These are phyloP conservation scores for Schrenkiella parvula DNA, from an alignment of 345 rosid genomes.

Conservation along the genomic window DNA sequence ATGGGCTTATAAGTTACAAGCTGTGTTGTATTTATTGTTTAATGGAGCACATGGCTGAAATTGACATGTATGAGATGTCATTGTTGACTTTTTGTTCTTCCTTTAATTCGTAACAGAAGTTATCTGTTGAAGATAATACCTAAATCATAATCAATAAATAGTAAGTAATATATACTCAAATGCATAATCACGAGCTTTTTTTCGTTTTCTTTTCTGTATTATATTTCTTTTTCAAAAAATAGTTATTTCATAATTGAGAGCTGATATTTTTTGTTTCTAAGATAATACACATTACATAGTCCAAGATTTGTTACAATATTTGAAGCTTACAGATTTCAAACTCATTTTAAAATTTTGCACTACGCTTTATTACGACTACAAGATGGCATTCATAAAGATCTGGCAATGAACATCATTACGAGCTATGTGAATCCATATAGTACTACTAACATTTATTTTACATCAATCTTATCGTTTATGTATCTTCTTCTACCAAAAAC, in stretches of 20 bases:
- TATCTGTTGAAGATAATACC: not conserved
- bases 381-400: not conserved
- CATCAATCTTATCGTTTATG: slow-evolving; percentile 13
- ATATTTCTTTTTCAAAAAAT: too few relatives aligned
- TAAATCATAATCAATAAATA: not conserved
- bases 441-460: not conserved
- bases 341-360: not conserved
- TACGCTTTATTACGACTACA: not conserved
- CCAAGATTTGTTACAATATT: not conserved
- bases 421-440: not conserved
- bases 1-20: too few relatives aligned
- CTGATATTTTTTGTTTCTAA: not conserved
- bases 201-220: too few relatives aligned
- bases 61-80: not conserved
- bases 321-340: not conserved
- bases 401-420: not conserved
- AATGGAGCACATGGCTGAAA: not conserved
- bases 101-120: not conserved
- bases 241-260: not conserved
- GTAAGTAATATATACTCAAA: not conserved
- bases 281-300: too few relatives aligned
- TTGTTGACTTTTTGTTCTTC: not conserved
- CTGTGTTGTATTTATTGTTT: too few relatives aligned
- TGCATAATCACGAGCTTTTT: not conserved
- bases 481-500: slow-evolving; percentile 5